These are phyloP conservation scores for Aspergillus sojae DNA, from an alignment of 2,329 filamentous ascomycete genomes.

Conservation along the genomic window DNA sequence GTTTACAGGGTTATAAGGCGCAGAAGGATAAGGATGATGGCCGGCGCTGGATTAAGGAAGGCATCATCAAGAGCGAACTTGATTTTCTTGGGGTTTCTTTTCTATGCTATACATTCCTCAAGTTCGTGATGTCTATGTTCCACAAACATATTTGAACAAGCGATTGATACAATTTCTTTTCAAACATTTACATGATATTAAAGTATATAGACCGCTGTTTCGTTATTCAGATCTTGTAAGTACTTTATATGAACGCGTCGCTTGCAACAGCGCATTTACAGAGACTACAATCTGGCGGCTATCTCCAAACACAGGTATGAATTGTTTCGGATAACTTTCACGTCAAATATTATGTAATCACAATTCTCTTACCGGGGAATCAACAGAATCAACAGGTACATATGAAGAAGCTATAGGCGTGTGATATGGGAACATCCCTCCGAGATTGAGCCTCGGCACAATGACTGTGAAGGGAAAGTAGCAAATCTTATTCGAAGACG, in stretches of 20 bases:
- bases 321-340: background rate
- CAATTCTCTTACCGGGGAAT: background rate
- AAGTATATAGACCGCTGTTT: background rate
- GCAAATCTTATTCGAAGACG: background rate
- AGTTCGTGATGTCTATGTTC: background rate
- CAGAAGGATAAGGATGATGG: background rate
- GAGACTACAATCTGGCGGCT: background rate
- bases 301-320: background rate
- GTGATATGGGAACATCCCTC: background rate
- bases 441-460: background rate
- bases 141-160: background rate
- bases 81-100: background rate
- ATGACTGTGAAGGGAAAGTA: background rate
- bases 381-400: background rate
- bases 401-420: background rate
- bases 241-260: background rate
- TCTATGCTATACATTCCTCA: background rate
- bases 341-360: background rate
- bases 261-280: background rate
- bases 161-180: background rate
- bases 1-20: background rate
- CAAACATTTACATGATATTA: background rate
- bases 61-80: constrained; percentile 1
- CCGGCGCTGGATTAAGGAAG: background rate
- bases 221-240: background rate